These are phyloP conservation scores for Ophiostoma perfectum DNA, from an alignment of 2,329 filamentous ascomycete species.

Conservation along the genomic window DNA sequence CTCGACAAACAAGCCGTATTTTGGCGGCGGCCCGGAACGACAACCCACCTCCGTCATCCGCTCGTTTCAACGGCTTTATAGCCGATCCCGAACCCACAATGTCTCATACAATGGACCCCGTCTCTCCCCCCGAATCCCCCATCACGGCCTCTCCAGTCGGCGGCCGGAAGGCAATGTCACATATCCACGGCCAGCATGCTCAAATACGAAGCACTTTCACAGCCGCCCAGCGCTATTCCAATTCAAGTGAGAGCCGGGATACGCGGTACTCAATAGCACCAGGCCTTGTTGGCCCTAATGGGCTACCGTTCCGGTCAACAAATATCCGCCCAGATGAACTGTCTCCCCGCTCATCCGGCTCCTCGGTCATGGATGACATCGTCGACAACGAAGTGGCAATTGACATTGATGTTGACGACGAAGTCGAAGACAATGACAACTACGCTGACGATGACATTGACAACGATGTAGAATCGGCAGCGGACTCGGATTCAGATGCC, in stretches of 20 bases:
- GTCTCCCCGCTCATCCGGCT: slow-evolving; percentile 37
- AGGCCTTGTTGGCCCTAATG: slow-evolving; percentile 31
- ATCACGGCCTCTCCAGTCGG: slow-evolving; percentile 34
- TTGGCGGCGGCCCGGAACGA: neutral
- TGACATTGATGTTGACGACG: slow-evolving; percentile 17
- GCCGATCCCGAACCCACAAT: slow-evolving; percentile 15
- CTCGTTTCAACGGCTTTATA: neutral
- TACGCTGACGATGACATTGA: slow-evolving; percentile 9
- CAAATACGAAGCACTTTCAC: slow-evolving; percentile 15
- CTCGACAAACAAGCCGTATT: slow-evolving; percentile 5
- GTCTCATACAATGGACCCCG: slow-evolving; percentile 32
- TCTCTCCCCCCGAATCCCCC: slow-evolving; percentile 42
- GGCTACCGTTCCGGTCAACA: slow-evolving; percentile 34
- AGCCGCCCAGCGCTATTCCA: slow-evolving; percentile 8
- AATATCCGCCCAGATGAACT: slow-evolving; percentile 33
- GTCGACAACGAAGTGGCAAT: neutral
- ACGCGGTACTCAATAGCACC: slow-evolving; percentile 29
- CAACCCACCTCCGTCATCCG: neutral
- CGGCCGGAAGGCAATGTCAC: slow-evolving; percentile 29
- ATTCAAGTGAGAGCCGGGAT: slow-evolving; percentile 24
- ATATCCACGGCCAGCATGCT: slow-evolving; percentile 15
- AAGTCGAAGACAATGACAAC: slow-evolving; percentile 16
- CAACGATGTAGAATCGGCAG: neutral
- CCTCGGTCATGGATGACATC: slow-evolving; percentile 27
- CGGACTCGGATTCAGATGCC: slow-evolving; percentile 22